Percentiles rank a stretch among this genome's conserved stretches.
phyloP scores from a whole-genome alignment of 2,329 filamentous ascomycete species.

The Cladophialophora immunda region DNA sequence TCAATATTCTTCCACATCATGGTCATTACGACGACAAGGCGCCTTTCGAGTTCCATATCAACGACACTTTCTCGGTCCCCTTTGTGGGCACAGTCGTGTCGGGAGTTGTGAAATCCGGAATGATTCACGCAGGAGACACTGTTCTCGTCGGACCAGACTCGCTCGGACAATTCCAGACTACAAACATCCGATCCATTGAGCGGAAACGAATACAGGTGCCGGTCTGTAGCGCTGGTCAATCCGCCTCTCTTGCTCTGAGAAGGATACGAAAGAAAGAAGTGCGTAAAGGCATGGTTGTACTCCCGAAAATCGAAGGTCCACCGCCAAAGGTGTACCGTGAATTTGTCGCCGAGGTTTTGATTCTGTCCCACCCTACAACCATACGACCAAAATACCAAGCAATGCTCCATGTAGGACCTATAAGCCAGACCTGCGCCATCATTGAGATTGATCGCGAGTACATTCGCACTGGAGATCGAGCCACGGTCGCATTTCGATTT shows the following conservation, averaged over 20 bases:
- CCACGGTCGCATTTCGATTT: slow-evolving; percentile 92
- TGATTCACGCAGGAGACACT: slow-evolving; percentile 88
- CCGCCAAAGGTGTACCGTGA: slow-evolving; percentile 77
- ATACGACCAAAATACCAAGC: slow-evolving; percentile 98
- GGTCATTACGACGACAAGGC: slow-evolving; percentile 89
- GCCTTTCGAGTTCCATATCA: slow-evolving; percentile 93
- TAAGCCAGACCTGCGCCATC: slow-evolving; percentile 94
- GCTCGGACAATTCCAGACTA: slow-evolving; percentile 86
- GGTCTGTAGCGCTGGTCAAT: slow-evolving; percentile 88
- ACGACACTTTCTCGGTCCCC: slow-evolving; percentile 97
- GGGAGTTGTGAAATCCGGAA: slow-evolving; percentile 86
- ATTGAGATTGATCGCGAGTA: slow-evolving; percentile 97
- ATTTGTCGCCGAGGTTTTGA: slow-evolving; percentile 87
- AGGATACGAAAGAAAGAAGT: slow-evolving; percentile 90
- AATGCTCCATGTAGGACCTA: slow-evolving; percentile 95
- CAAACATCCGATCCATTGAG: slow-evolving; percentile 90
- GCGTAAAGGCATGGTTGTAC: slow-evolving; percentile 95
- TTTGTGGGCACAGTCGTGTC: slow-evolving; percentile 97
- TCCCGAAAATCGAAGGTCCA: slow-evolving; percentile 79
- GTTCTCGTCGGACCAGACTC: slow-evolving; percentile 91
- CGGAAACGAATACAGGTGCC: slow-evolving; percentile 90
- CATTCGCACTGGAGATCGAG: slow-evolving; percentile 93
- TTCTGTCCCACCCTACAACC: slow-evolving; percentile 93
- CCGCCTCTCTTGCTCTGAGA: slow-evolving; percentile 88
- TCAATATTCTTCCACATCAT: slow-evolving; percentile 94